Conservation (phyloP, 108 stramenopile species). For the Fragilaria crotonensis region DNA sequence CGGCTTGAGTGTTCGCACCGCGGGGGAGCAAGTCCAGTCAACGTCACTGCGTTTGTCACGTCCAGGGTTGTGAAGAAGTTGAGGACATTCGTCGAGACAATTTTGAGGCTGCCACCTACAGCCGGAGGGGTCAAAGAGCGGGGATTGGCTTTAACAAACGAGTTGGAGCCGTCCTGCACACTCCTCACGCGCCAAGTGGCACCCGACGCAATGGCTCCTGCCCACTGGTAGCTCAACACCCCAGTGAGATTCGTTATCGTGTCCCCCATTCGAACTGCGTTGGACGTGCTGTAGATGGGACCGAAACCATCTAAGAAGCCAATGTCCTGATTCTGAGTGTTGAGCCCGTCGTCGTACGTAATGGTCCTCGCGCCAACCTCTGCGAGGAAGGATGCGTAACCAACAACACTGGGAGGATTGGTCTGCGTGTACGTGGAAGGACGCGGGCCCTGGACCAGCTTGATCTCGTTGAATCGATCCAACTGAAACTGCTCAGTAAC, state of each 20-base stretch:
- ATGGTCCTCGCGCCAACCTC: slow-evolving; percentile 14
- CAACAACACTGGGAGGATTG: slow-evolving; percentile 15
- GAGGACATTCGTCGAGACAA: slow-evolving; percentile 23
- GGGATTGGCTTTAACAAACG: slow-evolving; percentile 14
- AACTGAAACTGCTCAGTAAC: slow-evolving; percentile 27
- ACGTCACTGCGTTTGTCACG: slow-evolving; percentile 5
- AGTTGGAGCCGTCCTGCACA: slow-evolving; percentile 8
- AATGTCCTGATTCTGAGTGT: slow-evolving; percentile 1
- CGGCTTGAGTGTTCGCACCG: slow-evolving; percentile 34
- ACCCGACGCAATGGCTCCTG: slow-evolving; percentile 4
- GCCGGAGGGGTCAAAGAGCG: slow-evolving; percentile 17
- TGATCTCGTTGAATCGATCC: slow-evolving; percentile 25
- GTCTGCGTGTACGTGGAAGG: slow-evolving; percentile 23
- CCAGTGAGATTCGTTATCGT: slow-evolving; percentile 15
- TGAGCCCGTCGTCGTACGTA: slow-evolving; percentile 27
- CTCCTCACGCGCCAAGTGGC: slow-evolving; percentile 15
- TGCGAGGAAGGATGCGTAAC: slow-evolving; percentile 8
- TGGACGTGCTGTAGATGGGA: slow-evolving; percentile 9
- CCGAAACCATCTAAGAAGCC: slow-evolving; percentile 18
- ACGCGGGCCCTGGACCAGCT: slow-evolving; percentile 12
- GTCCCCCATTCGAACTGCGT: slow-evolving; percentile 23
- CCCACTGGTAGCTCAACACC: slow-evolving; percentile 17
- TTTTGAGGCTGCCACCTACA: slow-evolving; percentile 1
- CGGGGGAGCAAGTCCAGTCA: too few relatives aligned
- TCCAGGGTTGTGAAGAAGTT: slow-evolving; percentile 37